phyloP scores from a whole-genome alignment of 257 asterid genomes.

The Schizonepeta tenuifolia region DNA sequence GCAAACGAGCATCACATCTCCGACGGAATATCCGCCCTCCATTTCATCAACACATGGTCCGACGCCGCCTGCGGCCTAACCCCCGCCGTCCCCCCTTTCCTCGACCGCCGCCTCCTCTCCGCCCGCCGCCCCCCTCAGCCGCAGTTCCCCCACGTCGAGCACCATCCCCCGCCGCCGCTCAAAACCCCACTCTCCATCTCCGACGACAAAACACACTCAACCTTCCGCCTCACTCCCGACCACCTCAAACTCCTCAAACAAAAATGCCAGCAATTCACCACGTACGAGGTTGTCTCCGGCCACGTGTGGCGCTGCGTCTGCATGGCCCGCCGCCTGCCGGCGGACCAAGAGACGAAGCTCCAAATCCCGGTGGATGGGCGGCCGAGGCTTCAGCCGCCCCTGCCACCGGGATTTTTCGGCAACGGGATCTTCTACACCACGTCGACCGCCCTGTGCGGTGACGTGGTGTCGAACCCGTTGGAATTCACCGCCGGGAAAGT shows the following conservation, averaged over 20 bases:
- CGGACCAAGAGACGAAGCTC: conserved; percentile 52
- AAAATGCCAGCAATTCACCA: conserved; percentile 57
- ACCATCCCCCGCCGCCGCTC: conserved; percentile 70
- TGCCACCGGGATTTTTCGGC: conserved; percentile 4
- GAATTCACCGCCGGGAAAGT: conserved; percentile 49
- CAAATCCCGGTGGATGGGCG: conserved; percentile 15
- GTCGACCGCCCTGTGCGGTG: conserved; percentile 51
- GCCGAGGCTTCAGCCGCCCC: not conserved
- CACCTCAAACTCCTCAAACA: conserved; percentile 63
- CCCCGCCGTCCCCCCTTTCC: conserved; percentile 48
- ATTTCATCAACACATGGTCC: conserved; percentile 78
- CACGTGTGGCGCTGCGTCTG: conserved; percentile 74
- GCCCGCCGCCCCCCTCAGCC: conserved; percentile 73
- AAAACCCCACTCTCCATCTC: conserved; percentile 10
- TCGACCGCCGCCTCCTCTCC: conserved; percentile 64
- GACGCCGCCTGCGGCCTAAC: conserved; percentile 63
- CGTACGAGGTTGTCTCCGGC: conserved; percentile 72
- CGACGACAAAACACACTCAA: conserved; percentile 29
- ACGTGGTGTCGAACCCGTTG: conserved; percentile 46
- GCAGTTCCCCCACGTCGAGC: conserved; percentile 62
- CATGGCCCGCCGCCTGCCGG: conserved; percentile 55
- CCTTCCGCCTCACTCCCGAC: conserved; percentile 52
- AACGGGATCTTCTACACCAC: conserved; percentile 14
- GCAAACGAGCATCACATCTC: conserved; percentile 65
- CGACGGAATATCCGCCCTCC: conserved; percentile 71